A percentile compares a stretch with the other conserved stretches of the same genome.
Conservation (phyloP, 192 early-diverging fungal genomes). For the Fimicolochytrium jonesii region DNA sequence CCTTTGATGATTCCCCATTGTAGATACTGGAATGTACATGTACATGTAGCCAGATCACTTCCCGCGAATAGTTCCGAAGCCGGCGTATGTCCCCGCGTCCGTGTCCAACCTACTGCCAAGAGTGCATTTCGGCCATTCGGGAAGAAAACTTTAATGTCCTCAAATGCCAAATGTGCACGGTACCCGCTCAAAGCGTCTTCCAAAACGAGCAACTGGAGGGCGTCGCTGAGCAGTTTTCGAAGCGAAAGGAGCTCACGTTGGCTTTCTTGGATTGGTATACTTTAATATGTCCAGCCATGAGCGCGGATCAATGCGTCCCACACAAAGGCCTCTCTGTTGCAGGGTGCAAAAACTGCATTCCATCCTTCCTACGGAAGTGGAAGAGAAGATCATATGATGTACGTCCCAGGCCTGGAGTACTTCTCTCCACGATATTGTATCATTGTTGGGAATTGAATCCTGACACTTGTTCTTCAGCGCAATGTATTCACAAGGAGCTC, state of each 20-base stretch:
- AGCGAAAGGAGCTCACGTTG: conserved; percentile 40
- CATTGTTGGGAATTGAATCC: conserved; percentile 27
- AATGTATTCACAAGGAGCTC: not conserved
- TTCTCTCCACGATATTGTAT: conserved; percentile 38
- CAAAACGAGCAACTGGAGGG: conserved; percentile 47
- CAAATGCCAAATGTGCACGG: conserved; percentile 41
- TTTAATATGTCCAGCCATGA: not conserved
- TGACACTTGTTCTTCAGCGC: not conserved
- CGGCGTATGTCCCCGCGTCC: no score
- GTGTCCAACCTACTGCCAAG: conserved; percentile 52
- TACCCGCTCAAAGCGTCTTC: conserved; percentile 32
- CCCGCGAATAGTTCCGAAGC: no score
- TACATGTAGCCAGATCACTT: no score
- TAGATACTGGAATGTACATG: no score
- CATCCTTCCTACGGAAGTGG: not conserved
- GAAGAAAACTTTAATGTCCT: conserved; percentile 54
- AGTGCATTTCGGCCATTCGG: conserved; percentile 40
- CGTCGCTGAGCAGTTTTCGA: conserved; percentile 46
- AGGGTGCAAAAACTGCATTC: no score
- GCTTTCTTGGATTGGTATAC: conserved; percentile 45
- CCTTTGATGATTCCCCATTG: no score
- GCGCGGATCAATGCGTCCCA: not conserved
- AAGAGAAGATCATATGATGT: not conserved
- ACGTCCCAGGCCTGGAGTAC: not conserved
- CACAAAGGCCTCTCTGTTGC: no score